These are phyloP conservation scores for Pseudonitzschia pungens DNA, from an alignment of 108 stramenopile species.

Conservation along the genomic window DNA sequence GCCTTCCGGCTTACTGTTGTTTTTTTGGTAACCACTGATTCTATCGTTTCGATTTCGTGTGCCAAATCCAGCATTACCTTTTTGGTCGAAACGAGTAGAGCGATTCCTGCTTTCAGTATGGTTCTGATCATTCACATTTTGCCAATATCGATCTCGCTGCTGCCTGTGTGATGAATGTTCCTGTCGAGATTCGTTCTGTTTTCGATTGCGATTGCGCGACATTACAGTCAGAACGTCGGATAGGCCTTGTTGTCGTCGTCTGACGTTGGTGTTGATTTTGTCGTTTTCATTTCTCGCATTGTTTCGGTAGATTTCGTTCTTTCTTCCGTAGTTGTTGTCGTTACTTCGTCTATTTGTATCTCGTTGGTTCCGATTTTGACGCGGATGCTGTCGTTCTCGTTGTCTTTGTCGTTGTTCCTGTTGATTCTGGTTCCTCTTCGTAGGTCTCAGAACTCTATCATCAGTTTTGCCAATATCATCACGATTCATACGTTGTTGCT, in stretches of 20 bases:
- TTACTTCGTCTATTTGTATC: background rate
- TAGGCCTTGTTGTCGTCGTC: background rate
- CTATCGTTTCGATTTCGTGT: background rate
- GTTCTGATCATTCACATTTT: too few relatives aligned
- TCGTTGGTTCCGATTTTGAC: background rate
- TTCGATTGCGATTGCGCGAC: background rate
- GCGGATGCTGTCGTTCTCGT: slow-evolving; percentile 8
- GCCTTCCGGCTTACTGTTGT: slow-evolving; percentile 4
- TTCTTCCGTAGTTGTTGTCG: slow-evolving; percentile 12
- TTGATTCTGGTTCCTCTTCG: background rate
- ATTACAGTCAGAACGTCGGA: slow-evolving; percentile 6
- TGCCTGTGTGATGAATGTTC: background rate
- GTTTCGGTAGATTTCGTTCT: slow-evolving; percentile 5
- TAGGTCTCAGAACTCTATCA: background rate
- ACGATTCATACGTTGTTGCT: background rate
- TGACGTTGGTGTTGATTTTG: slow-evolving; percentile 13
- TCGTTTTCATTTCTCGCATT: background rate
- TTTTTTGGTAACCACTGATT: background rate
- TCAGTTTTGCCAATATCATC: background rate
- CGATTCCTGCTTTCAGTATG: background rate
- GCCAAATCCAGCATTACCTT: background rate
- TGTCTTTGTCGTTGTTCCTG: background rate
- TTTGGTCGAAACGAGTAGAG: background rate
- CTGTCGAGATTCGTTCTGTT: background rate
- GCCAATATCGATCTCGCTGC: background rate